These are phyloP conservation scores for Starmera dryadoides DNA, from an alignment of 805 yeast species.

Conservation along the genomic window DNA sequence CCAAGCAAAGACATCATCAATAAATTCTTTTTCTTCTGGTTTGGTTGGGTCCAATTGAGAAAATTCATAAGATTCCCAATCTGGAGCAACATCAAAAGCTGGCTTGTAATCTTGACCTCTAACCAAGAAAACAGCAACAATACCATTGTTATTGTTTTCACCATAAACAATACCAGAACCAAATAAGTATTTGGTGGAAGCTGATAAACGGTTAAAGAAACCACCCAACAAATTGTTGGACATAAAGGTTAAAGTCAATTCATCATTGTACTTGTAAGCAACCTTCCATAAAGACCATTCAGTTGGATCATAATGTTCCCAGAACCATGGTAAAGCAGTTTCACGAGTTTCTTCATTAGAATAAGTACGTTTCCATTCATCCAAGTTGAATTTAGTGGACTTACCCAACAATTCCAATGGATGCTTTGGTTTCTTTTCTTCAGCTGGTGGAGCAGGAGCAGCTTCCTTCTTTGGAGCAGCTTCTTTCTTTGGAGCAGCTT, in stretches of 20 bases:
- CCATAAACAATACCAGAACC: constrained; percentile 95
- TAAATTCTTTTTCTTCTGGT: constrained; percentile 69
- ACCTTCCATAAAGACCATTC: constrained; percentile 96
- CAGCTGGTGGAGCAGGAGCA: constrained; percentile 34
- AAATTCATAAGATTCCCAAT: constrained; percentile 92
- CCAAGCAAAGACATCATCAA: constrained; percentile 96
- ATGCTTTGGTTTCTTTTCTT: constrained; percentile 78
- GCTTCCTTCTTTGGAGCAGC: constrained; percentile 34
- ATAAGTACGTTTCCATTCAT: constrained; percentile 95
- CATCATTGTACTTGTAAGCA: constrained; percentile 96
- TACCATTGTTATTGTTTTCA: constrained; percentile 97
- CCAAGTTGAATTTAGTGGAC: constrained; percentile 57
- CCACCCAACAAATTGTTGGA: constrained; percentile 97
- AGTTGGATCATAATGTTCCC: constrained; percentile 86
- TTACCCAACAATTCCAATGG: constrained; percentile 83
- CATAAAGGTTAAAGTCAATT: constrained; percentile 95
- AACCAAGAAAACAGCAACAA: constrained; percentile 87
- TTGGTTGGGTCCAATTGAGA: constrained; percentile 74
- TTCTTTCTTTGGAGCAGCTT: constrained; percentile 31
- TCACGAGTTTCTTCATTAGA: constrained; percentile 96
- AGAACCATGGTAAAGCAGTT: constrained; percentile 95
- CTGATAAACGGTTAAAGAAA: constrained; percentile 91
- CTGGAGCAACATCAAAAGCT: constrained; percentile 98
- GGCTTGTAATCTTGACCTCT: constrained; percentile 91
- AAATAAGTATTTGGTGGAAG: constrained; percentile 88